A percentile compares a stretch with the other conserved stretches of the same genome.
Conservation (phyloP, 2,329 filamentous ascomycete species). For the Aureobasidium subglaciale region DNA sequence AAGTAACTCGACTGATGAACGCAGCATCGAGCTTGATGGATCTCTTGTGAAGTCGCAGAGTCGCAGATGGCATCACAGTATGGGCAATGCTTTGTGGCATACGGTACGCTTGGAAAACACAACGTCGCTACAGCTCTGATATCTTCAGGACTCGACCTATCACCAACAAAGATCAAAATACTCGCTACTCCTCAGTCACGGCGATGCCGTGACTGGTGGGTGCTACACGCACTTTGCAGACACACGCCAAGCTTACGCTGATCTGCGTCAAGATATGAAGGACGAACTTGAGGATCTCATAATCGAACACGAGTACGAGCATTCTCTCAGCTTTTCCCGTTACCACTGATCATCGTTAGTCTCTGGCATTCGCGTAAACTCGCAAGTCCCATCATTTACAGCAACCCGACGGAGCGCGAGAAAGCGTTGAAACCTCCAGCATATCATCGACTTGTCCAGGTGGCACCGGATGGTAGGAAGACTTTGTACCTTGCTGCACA, state of each 20-base stretch:
- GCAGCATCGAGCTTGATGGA: no score
- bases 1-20: no score
- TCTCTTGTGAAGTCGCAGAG: neutral
- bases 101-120: neutral
- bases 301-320: neutral
- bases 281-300: neutral
- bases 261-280: neutral
- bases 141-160: neutral
- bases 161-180: constrained; percentile 1
- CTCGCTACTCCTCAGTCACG: neutral
- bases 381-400: neutral
- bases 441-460: neutral
- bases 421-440: neutral
- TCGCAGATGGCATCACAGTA: neutral
- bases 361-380: constrained; percentile 8
- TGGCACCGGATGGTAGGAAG: neutral
- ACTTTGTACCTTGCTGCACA: neutral
- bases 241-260: neutral
- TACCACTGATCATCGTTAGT: neutral
- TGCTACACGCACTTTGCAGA: constrained; percentile 1
- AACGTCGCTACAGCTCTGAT: neutral
- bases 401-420: neutral
- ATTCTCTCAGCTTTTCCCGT: neutral
- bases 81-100: constrained; percentile 1
- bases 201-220: neutral